Base-by-base conservation (phyloP, 192 early-diverging fungal genomes). In the Podila epicladia region DNA sequence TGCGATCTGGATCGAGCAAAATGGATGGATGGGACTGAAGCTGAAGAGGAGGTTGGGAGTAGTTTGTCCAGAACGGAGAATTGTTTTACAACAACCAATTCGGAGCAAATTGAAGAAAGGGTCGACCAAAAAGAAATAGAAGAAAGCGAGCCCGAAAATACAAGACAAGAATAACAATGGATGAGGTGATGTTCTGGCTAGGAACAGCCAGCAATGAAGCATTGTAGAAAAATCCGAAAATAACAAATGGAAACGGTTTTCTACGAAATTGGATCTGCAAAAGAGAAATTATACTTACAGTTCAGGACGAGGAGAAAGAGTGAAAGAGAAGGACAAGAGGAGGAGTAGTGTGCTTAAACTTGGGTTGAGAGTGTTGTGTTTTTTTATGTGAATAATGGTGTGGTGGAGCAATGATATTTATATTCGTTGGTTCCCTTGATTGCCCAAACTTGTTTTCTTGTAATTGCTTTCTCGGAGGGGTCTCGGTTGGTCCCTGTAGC, bases 141-240 rank as follows among this genome's bases (percentile, higher is more conserved):
- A 31, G 31, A 61, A 28, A n/a, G 55, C 26, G 59, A 33, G 59
- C 20, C 31, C 26, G 26, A 61, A 61, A 61, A 61, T 26, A 61
- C 17, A 31, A 31, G 58, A 53, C 17, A 53, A 53, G 50, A 53
- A 55, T 24, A 55, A 24, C 22, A 20, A n/a, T 24, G n/a, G 53
- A 55, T 26, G 24, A 26, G 24, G 53, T 55, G 24, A 55, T 24
- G n/a, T 24, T n/a, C 53, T n/a, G 53, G 24, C 22, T 55, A 26
- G 24, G 53, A 24, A 55, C 41, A 45, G 13, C 13, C 41, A 45
- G 41, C 13, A 45, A 45, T 17, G 41, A 37, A 37, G 35, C 0
- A 17, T 45, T 17, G 15, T 45, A 45, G 41, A 17, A 45, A 3
- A 45, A 45, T 45, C 41, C 41, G 41, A 45, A 45, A 45, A 45